Evolutionary conservation across 805 yeast genomes (phyloP).

Genomic region (Candida rishiriensis): DNA sequence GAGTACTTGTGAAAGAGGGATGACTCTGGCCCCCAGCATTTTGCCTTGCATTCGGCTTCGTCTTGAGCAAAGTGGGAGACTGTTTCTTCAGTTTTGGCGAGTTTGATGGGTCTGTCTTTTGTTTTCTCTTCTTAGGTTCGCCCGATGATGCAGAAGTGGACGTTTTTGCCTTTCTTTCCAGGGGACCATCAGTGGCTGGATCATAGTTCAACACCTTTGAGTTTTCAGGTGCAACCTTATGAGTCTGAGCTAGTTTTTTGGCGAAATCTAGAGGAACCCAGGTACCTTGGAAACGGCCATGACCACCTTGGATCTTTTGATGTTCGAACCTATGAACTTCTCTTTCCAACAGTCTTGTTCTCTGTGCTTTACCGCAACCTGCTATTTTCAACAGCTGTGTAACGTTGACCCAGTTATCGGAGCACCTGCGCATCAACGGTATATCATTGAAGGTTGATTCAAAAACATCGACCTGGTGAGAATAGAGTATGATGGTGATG

Average conservation of each 20-base stretch:
- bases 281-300: slow-evolving; percentile 81
- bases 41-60: neutral
- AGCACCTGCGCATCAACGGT: slow-evolving; percentile 83
- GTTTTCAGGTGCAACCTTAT: slow-evolving; percentile 47
- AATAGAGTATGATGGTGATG: no score
- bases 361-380: slow-evolving; percentile 69
- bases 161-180: slow-evolving; percentile 36
- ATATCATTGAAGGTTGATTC: slow-evolving; percentile 67
- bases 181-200: slow-evolving; percentile 43
- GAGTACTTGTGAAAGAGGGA: slow-evolving; percentile 10
- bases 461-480: slow-evolving; percentile 38
- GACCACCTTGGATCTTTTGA: slow-evolving; percentile 82
- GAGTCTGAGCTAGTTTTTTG: slow-evolving; percentile 46
- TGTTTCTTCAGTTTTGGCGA: slow-evolving; percentile 10
- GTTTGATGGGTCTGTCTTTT: slow-evolving; percentile 29
- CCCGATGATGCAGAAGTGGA: slow-evolving; percentile 6
- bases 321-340: slow-evolving; percentile 65
- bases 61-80: slow-evolving; percentile 1
- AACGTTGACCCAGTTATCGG: slow-evolving; percentile 92
- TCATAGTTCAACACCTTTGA: slow-evolving; percentile 52
- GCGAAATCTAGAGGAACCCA: slow-evolving; percentile 77
- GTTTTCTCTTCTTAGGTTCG: slow-evolving; percentile 23
- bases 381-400: slow-evolving; percentile 80
- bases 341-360: slow-evolving; percentile 71
- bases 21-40: slow-evolving; percentile 5